Base-by-base conservation (phyloP, 2,329 filamentous ascomycete genomes). In the Elsinoe fawcettii region DNA sequence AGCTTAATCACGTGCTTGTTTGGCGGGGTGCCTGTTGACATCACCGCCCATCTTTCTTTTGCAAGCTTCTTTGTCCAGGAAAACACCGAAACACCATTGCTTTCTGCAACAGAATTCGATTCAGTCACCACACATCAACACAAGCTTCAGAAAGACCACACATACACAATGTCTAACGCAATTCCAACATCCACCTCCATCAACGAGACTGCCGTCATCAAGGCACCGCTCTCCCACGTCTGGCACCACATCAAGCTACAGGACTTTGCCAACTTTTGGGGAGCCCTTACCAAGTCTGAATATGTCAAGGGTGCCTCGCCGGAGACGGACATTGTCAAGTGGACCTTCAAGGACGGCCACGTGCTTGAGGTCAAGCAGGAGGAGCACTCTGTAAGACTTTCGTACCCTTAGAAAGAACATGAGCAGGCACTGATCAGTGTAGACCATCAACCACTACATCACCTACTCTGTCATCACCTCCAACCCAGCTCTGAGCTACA, bases 181-280 rank as follows among this genome's bases (percentile, higher is more conserved):
- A 86, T 86, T 67, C 84, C 84, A 60, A 86, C 84, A 41, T 82
- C 82, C 59, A 85, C 82, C 65, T 84, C 80, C 23, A 82, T 87
- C 66, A 74, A 77, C 64, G 84, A 86, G 74, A 83, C 80, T 57
- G 78, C 81, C 67, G 83, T 88, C 71, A 87, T 88, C 72, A 77
- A 81, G 43, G 60, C 84, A 36, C 80, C 81, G 32, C 79, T 87
- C 69, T 78, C 78, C 66, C 71, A 80, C 63, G 84, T 87, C 69
- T 88, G 85, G 85, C 85, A 88, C 75, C 76, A 82, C 66, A 84
- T 88, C 80, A 88, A 88, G 78, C 81, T 88, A 37, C 79, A 82
- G 70, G 77, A 84, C 69, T 87, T 88, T 72, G 70, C 73, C 74
- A 77, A 80, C 66, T 88, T 86, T 76, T 87, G 83, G 82, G 74